These are phyloP conservation scores for Claviceps quebecensis DNA, from an alignment of 2,329 filamentous ascomycete species.

Conservation along the genomic window DNA sequence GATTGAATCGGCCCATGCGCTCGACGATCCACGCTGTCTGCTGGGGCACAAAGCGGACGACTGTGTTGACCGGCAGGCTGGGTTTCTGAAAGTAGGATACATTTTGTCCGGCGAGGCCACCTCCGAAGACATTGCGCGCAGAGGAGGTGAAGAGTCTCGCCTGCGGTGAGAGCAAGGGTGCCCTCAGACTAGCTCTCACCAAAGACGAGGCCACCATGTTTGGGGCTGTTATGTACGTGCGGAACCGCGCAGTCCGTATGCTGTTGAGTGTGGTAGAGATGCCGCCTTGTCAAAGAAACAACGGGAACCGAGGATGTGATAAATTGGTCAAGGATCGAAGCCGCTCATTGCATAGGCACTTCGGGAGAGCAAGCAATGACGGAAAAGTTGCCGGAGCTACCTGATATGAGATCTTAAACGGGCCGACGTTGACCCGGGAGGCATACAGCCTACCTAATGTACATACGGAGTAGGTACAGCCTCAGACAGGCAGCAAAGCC, in stretches of 20 bases:
- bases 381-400: neutral
- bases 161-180: slow-evolving; percentile 5
- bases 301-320: neutral
- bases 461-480: too few relatives aligned
- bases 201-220: slow-evolving; percentile 5
- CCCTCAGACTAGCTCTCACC: slow-evolving; percentile 5
- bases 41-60: slow-evolving; percentile 95
- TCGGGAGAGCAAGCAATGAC: too few relatives aligned
- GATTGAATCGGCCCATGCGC: slow-evolving; percentile 95
- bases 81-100: slow-evolving; percentile 69
- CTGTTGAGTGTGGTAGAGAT: neutral
- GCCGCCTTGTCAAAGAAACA: neutral
- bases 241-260: slow-evolving; percentile 4
- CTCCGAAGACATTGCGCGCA: slow-evolving; percentile 17
- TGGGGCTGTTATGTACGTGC: slow-evolving; percentile 5
- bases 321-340: too few relatives aligned
- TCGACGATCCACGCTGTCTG: slow-evolving; percentile 99
- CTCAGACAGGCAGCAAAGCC: too few relatives aligned
- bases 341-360: too few relatives aligned
- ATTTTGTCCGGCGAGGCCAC: slow-evolving; percentile 21
- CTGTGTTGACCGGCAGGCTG: slow-evolving; percentile 76
- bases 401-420: neutral
- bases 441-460: too few relatives aligned
- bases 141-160: slow-evolving; percentile 19
- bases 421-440: slow-evolving; percentile 8